Evolutionary conservation across 192 early-diverging fungal species (phyloP), one percentile per base, ranked within the genome.

Genomic region (Chytriomyces hyalinus): DNA sequence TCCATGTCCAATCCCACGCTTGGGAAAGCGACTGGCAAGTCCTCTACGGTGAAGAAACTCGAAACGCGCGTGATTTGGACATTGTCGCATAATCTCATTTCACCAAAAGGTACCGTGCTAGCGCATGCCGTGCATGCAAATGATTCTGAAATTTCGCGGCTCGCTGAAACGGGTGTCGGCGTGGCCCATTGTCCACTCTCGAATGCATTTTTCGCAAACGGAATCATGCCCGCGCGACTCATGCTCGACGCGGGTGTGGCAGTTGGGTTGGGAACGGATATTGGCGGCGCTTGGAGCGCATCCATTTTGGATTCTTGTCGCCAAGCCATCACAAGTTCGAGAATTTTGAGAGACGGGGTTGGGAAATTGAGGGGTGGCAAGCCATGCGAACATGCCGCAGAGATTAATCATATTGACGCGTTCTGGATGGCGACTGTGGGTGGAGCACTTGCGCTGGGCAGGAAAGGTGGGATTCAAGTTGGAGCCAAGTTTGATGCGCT

Each of bases 401-500:
- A 51, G 26, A 36, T 71, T 13, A 83, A 82, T 45, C 85, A 92
- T 11, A 69, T 82, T 1, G 94, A 98, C 77, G 84, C 89, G 50
- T 83, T 96, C 70, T 97, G 94, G 77, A 77, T 98, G 67, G 95
- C 95, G 13, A 98, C 97, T 0, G 79, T 95, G 77, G 97, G 95
- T 70, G 97, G 97, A 49, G 97, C 95, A 1, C 75, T 89, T n/a
- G 90, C 94, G 6, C 84, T 96, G 82, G 90, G 90, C 63, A 81
- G 89, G 15, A 80, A 87, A 36, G 97, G 95, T 11, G 94, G 90
- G 72, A 94, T 98, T 78, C 80, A 80, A 45, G 74, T 82, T 17
- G 94, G 93, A 36, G 96, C 96, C 81, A 85, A 93, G 45, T 96
- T 98, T 87, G 97, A 98, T 83, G 97, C 97, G 9, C 84, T 98